Percentiles rank a stretch among this genome's conserved stretches.
phyloP scores from a whole-genome alignment of 2,329 filamentous ascomycete genomes.

The Colletotrichum scovillei region DNA sequence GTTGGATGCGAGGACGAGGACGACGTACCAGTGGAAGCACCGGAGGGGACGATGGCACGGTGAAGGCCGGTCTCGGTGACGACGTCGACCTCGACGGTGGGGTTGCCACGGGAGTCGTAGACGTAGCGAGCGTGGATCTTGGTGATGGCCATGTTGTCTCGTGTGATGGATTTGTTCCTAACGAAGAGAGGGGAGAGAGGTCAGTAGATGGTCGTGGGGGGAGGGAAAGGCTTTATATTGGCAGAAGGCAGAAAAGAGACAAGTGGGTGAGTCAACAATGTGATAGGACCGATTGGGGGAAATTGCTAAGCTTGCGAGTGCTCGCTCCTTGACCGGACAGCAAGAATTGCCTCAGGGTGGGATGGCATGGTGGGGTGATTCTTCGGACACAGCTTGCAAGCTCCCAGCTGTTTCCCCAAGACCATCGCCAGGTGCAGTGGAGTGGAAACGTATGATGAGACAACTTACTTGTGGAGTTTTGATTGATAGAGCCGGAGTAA shows the following conservation, averaged over 20 bases:
- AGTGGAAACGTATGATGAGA: background rate
- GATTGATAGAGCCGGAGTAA: constrained; percentile 1
- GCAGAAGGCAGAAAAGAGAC: constrained; percentile 21
- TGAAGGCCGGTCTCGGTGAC: constrained; percentile 93
- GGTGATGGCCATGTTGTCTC: constrained; percentile 83
- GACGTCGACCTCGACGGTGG: constrained; percentile 95
- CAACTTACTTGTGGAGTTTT: constrained; percentile 20
- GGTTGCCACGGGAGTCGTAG: constrained; percentile 99
- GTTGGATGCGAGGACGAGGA: constrained; percentile 31
- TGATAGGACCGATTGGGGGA: constrained; percentile 35
- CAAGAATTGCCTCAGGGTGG: constrained; percentile 36
- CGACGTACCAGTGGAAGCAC: constrained; percentile 85
- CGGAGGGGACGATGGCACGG: constrained; percentile 93
- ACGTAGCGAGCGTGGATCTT: constrained; percentile 94
- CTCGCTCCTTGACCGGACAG: constrained; percentile 33
- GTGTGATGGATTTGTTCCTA: constrained; percentile 27
- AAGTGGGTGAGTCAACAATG: constrained; percentile 35
- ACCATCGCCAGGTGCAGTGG: constrained; percentile 4
- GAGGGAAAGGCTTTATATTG: constrained; percentile 32
- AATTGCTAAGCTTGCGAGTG: constrained; percentile 35
- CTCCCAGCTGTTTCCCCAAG: constrained; percentile 21
- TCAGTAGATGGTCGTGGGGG: constrained; percentile 16
- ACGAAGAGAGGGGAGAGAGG: constrained; percentile 6
- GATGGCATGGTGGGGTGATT: constrained; percentile 36
- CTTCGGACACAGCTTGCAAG: constrained; percentile 16